Conservation (phyloP, 306 rosid genomes). For the Trichosanthes truncata region DNA sequence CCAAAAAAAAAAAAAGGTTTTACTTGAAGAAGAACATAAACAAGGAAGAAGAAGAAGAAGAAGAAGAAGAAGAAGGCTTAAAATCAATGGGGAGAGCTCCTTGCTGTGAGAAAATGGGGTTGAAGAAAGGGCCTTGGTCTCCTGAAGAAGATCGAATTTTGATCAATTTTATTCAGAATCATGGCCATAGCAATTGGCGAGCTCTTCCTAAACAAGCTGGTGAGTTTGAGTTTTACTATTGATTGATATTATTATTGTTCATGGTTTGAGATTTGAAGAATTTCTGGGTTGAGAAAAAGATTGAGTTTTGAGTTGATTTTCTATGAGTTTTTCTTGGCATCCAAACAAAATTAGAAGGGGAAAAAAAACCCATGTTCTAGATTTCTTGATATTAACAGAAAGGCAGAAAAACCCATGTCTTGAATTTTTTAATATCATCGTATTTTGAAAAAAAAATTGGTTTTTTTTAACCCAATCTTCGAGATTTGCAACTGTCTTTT, state of each 20-base stretch:
- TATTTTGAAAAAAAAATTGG: not conserved
- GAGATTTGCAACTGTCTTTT: not conserved
- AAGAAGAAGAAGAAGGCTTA: not conserved
- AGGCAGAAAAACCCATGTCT: not conserved
- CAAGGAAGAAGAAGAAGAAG: no score
- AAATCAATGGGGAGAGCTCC: constrained; percentile 68
- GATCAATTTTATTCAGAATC: constrained; percentile 34
- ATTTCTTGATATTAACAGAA: not conserved
- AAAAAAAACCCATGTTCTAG: no score
- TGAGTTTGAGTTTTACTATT: constrained; percentile 15
- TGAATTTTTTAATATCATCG: not conserved
- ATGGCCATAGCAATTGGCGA: constrained; percentile 91
- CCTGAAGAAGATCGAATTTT: constrained; percentile 74
- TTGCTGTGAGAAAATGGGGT: constrained; percentile 91
- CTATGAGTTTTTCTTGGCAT: not conserved
- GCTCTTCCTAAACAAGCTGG: constrained; percentile 96
- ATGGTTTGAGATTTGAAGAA: no score
- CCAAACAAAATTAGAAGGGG: not conserved
- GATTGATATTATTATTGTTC: no score
- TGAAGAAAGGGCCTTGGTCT: constrained; percentile 92
- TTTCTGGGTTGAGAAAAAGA: no score
- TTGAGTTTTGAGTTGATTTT: not conserved
- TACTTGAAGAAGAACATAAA: not conserved
- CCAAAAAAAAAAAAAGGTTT: not conserved
- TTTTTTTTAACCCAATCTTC: not conserved